Conservation (phyloP, 331 rosid genomes). For the Spiraea crenata region DNA sequence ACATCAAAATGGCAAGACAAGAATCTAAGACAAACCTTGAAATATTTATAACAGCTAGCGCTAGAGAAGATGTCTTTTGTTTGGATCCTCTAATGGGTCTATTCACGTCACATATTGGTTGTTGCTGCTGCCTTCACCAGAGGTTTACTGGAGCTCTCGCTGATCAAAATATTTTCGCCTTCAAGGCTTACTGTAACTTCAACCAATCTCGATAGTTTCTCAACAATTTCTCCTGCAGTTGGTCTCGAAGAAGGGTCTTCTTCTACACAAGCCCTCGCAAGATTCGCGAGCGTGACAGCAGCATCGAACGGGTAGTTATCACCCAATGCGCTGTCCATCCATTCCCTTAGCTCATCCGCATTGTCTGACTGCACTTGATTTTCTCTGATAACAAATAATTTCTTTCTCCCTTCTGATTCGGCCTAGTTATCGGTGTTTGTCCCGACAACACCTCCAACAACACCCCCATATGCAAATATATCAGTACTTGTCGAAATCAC, state of each 20-base stretch:
- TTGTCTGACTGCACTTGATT: slow-evolving; percentile 55
- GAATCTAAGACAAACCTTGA: slow-evolving; percentile 12
- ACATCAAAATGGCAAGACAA: not conserved
- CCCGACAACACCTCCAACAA: slow-evolving; percentile 75
- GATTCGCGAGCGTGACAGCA: slow-evolving; percentile 55
- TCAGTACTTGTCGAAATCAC: slow-evolving; percentile 64
- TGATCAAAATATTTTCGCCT: slow-evolving; percentile 41
- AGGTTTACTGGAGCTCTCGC: slow-evolving; percentile 80
- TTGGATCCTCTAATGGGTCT: not conserved
- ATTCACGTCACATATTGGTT: slow-evolving; percentile 32
- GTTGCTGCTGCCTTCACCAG: slow-evolving; percentile 51
- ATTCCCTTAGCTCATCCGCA: slow-evolving; percentile 58
- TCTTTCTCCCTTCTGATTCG: slow-evolving; percentile 50
- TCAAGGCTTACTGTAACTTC: slow-evolving; percentile 44
- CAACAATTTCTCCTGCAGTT: slow-evolving; percentile 64
- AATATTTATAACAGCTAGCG: not conserved
- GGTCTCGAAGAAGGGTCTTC: slow-evolving; percentile 78
- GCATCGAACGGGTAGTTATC: slow-evolving; percentile 67
- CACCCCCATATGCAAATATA: slow-evolving; percentile 71
- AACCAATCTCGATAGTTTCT: slow-evolving; percentile 64
- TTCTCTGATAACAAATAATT: slow-evolving; percentile 58
- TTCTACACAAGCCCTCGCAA: slow-evolving; percentile 75
- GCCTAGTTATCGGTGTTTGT: slow-evolving; percentile 57
- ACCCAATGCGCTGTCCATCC: slow-evolving; percentile 88
- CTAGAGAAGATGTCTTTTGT: not conserved